These are phyloP conservation scores for Coprinellus aureogranulatus DNA, from an alignment of 768 basidiomycete species.

Conservation along the genomic window DNA sequence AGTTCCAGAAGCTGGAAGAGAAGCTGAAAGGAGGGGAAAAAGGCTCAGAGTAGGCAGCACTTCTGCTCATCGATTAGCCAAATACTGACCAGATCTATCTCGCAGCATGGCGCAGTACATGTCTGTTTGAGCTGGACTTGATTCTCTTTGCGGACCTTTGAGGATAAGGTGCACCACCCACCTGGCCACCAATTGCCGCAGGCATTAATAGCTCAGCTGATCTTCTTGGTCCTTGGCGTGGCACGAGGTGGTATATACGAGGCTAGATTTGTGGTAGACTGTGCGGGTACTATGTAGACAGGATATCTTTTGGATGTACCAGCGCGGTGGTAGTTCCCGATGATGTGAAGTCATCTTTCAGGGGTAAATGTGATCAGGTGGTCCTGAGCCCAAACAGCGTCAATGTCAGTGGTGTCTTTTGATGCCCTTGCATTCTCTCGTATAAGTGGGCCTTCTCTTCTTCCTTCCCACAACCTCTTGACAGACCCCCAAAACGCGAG, in stretches of 20 bases:
- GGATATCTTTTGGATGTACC: neutral
- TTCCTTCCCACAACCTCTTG: slow-evolving; percentile 1
- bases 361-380: slow-evolving; percentile 10
- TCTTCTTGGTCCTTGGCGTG: neutral
- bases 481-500: neutral
- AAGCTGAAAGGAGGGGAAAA: slow-evolving; percentile 52
- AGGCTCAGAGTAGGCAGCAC: slow-evolving; percentile 40
- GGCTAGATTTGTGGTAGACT: neutral
- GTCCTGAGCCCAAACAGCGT: slow-evolving; percentile 5
- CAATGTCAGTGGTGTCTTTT: neutral
- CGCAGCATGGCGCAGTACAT: slow-evolving; percentile 78
- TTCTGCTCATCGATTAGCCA: neutral
- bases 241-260: neutral
- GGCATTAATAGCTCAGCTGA: neutral
- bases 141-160: neutral
- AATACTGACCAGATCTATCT: slow-evolving; percentile 8
- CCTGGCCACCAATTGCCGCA: neutral
- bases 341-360: slow-evolving; percentile 1
- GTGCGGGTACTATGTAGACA: neutral
- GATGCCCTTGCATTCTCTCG: neutral
- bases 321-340: neutral
- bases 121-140: slow-evolving; percentile 50
- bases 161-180: neutral
- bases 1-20: slow-evolving; percentile 86
- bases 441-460: neutral